Conservation (phyloP, 345 rosid genomes). For the Nasturtium officinale region DNA sequence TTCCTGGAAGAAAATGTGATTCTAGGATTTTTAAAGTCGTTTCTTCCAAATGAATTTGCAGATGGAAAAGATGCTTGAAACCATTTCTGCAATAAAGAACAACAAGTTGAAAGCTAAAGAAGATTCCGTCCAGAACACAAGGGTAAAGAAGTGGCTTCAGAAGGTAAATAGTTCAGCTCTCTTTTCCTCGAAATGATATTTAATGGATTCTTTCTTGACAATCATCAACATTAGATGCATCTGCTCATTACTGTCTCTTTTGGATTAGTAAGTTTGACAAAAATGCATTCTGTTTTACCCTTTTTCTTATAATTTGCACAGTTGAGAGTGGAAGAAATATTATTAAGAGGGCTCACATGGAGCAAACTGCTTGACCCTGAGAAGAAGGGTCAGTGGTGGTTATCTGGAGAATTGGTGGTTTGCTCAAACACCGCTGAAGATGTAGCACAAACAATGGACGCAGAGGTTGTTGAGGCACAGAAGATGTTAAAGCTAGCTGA, state of each 20-base stretch:
- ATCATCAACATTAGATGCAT: neutral
- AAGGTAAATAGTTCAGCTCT: constrained; percentile 56
- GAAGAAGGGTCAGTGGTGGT: constrained; percentile 98
- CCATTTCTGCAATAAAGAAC: constrained; percentile 86
- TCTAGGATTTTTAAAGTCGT: neutral
- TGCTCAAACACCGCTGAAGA: constrained; percentile 54
- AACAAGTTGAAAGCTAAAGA: constrained; percentile 78
- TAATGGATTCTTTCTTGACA: neutral
- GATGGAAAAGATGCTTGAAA: constrained; percentile 99
- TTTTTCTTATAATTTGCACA: constrained; percentile 36
- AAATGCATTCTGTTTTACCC: neutral
- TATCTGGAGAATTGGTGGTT: constrained; percentile 57
- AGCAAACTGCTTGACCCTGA: constrained; percentile 82
- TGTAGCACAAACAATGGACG: constrained; percentile 82
- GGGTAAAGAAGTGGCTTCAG: constrained; percentile 93
- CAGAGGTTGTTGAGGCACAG: constrained; percentile 77
- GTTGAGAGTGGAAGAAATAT: constrained; percentile 70
- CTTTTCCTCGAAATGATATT: neutral
- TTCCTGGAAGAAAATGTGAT: constrained; percentile 2
- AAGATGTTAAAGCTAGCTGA: constrained; percentile 94
- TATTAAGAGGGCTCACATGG: constrained; percentile 83
- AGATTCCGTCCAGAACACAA: constrained; percentile 63
- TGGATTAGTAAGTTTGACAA: neutral
- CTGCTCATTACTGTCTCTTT: neutral
- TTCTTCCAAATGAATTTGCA: constrained; percentile 39